These are phyloP conservation scores for Penicillium fuscoglaucum DNA, from an alignment of 2,329 filamentous ascomycete genomes.

Conservation along the genomic window DNA sequence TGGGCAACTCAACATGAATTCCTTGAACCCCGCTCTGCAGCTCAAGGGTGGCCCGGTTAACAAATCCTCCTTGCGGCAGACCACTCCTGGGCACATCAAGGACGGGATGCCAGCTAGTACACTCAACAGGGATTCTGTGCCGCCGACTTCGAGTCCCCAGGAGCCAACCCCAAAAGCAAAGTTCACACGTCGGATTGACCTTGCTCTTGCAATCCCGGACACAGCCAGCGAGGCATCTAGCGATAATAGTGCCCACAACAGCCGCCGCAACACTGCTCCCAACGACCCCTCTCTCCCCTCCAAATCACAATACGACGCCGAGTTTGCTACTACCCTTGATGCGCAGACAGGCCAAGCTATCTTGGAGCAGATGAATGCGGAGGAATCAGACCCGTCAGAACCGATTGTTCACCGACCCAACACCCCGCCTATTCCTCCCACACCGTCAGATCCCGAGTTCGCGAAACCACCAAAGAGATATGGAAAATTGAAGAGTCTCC, in stretches of 20 bases:
- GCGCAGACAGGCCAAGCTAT: slow-evolving; percentile 43
- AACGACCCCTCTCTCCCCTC: slow-evolving; percentile 2
- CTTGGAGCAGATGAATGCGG: slow-evolving; percentile 22
- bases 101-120: slow-evolving; percentile 21
- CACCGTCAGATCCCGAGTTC: slow-evolving; percentile 23
- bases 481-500: slow-evolving; percentile 65
- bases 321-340: slow-evolving; percentile 46
- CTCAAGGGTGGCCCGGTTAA: slow-evolving; percentile 30
- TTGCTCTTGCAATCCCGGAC: slow-evolving; percentile 40
- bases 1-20: slow-evolving; percentile 50
- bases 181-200: slow-evolving; percentile 40
- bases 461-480: slow-evolving; percentile 48
- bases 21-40: slow-evolving; percentile 38
- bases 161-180: slow-evolving; percentile 36
- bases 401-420: slow-evolving; percentile 24
- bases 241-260: slow-evolving; percentile 17
- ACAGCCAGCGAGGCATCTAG: slow-evolving; percentile 40
- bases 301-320: slow-evolving; percentile 31
- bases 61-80: slow-evolving; percentile 36
- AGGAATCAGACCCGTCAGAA: slow-evolving; percentile 22
- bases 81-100: slow-evolving; percentile 30
- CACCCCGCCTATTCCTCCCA: slow-evolving; percentile 2
- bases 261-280: slow-evolving; percentile 3
- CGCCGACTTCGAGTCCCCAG: slow-evolving; percentile 15
- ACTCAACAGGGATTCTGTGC: neutral